A percentile compares a stretch with the other conserved stretches of the same genome.
Conservation (phyloP, 2,329 filamentous ascomycete genomes). For the Alternaria solani region DNA sequence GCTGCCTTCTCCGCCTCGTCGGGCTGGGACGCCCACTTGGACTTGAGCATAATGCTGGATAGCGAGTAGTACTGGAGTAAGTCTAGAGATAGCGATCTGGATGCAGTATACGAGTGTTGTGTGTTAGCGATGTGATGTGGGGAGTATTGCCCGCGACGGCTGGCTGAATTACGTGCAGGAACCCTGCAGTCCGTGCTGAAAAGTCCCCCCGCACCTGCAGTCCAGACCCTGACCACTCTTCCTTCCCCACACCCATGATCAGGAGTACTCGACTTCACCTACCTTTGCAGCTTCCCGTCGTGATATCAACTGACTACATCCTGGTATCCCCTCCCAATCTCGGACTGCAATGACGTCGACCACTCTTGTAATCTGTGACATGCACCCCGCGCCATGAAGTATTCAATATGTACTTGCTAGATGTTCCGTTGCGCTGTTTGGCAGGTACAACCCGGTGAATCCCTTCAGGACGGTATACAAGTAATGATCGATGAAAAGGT, state of each 20-base stretch:
- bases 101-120: not conserved
- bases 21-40: slow-evolving; percentile 43
- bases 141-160: not conserved
- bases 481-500: too few relatives aligned
- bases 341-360: too few relatives aligned
- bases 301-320: not conserved
- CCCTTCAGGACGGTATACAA: not conserved
- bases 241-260: not conserved
- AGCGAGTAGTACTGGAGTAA: slow-evolving; percentile 3
- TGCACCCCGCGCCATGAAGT: too few relatives aligned
- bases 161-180: slow-evolving; percentile 13
- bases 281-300: not conserved
- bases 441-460: not conserved
- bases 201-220: slow-evolving; percentile 17
- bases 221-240: slow-evolving; percentile 2
- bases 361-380: too few relatives aligned
- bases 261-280: not conserved
- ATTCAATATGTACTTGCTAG: not conserved
- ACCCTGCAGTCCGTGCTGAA: slow-evolving; percentile 14
- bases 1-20: slow-evolving; percentile 12
- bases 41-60: slow-evolving; percentile 38
- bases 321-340: not conserved
- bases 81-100: slow-evolving; percentile 6
- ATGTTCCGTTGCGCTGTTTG: not conserved
- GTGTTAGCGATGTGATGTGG: slow-evolving; percentile 1